phyloP scores from a whole-genome alignment of 768 basidiomycete species.

The Termitomyces bulborhizus region DNA sequence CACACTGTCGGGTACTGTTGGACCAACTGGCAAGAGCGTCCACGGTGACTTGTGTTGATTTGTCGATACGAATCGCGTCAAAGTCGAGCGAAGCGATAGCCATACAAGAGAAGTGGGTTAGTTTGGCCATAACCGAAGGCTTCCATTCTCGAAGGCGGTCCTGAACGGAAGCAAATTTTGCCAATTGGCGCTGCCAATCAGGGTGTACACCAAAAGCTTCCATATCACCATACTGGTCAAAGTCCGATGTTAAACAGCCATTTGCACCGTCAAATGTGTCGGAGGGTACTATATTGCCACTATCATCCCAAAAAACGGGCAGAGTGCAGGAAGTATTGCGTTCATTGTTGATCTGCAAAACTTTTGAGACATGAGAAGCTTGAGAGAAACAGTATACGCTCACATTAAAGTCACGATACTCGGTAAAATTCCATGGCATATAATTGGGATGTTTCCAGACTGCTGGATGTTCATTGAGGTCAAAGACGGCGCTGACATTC shows the following conservation, averaged over 20 bases:
- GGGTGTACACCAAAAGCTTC: constrained; percentile 97
- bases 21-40: constrained; percentile 78
- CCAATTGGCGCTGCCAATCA: constrained; percentile 88
- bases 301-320: constrained; percentile 77
- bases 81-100: constrained; percentile 83
- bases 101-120: constrained; percentile 78
- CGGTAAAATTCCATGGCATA: constrained; percentile 79
- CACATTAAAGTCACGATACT: constrained; percentile 80
- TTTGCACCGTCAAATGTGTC: constrained; percentile 27
- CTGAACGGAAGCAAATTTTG: constrained; percentile 95
- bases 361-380: not conserved
- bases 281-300: constrained; percentile 57
- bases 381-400: constrained; percentile 13
- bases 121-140: constrained; percentile 68
- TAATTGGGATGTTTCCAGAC: constrained; percentile 73
- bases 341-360: constrained; percentile 50
- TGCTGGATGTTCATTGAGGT: constrained; percentile 62
- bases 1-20: constrained; percentile 67
- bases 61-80: constrained; percentile 94
- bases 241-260: constrained; percentile 80
- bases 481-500: constrained; percentile 79
- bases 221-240: constrained; percentile 95
- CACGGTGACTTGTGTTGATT: constrained; percentile 87
- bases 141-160: constrained; percentile 95
- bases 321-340: constrained; percentile 71